Percentiles rank a stretch among this genome's conserved stretches.
phyloP scores from a whole-genome alignment of 208 protist genomes.

The Crithidia fasciculata region DNA sequence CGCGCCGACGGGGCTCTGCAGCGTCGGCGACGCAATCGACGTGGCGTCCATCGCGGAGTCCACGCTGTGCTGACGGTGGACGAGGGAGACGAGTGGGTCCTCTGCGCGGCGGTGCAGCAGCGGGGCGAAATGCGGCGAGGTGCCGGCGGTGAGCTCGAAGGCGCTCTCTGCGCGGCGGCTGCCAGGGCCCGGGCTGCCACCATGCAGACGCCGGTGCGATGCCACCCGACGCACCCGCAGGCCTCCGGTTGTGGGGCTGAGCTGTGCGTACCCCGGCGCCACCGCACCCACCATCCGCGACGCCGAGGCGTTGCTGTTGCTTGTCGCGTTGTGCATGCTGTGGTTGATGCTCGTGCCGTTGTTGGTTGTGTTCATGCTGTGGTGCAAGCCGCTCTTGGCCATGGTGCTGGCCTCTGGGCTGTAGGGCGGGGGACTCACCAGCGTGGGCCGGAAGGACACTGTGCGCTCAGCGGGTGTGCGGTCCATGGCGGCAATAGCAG shows the following conservation, averaged over 20 bases:
- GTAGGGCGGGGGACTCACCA: not conserved
- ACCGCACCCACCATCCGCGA: not conserved
- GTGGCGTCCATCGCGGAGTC: conserved; percentile 23
- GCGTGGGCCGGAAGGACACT: conserved; percentile 5
- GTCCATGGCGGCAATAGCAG: conserved; percentile 2
- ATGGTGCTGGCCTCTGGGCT: not conserved
- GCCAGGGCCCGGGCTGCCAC: conserved; percentile 2
- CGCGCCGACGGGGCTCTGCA: conserved; percentile 3
- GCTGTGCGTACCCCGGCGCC: conserved; percentile 7
- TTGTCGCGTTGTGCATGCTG: not conserved
- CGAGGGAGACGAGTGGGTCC: conserved; percentile 19
- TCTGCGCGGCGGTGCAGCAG: conserved; percentile 20
- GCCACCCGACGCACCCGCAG: conserved; percentile 40
- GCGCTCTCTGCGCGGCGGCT: conserved; percentile 1
- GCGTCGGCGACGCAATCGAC: conserved; percentile 18
- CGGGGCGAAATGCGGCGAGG: not conserved
- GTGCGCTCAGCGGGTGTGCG: conserved; percentile 4
- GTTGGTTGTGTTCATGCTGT: not conserved
- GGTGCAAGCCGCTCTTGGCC: not conserved
- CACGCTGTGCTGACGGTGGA: conserved; percentile 16
- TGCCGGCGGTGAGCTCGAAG: conserved; percentile 9
- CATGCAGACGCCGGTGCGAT: conserved; percentile 3
- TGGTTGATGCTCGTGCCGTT: conserved; percentile 5
- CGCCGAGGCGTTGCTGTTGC: not conserved
- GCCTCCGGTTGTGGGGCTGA: conserved; percentile 18